Evolutionary conservation across 2,329 filamentous ascomycete species (phyloP), one percentile per base, ranked within the genome.

Genomic region (Esteya vermicola): DNA sequence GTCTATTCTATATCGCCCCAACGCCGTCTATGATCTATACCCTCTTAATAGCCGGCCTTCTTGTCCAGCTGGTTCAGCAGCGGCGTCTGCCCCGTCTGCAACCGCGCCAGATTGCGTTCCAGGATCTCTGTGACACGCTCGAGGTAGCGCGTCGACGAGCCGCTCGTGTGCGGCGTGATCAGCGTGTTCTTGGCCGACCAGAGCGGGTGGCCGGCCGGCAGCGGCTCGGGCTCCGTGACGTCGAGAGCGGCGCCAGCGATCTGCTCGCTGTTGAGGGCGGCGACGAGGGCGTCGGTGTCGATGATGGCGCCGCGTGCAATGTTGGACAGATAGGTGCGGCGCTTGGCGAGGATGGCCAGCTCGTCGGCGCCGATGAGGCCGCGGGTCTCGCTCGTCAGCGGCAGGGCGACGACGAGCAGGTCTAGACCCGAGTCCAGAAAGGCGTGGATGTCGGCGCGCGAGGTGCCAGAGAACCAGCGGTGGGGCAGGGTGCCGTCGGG

Each of bases 171-270:
- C n/a, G 68, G 68, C 20, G 66, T 68, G 34, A 89, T 70, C 38
- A 79, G 69, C 14, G 80, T 64, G 55, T 86, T 85, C 44, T 72
- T 71, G 14, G 78, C 63, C 21, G 63, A 68, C 82, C 82, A 89
- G 37, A 89, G 59, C 46, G 72, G 68, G 52, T 82, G 74, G 4
- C 78, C 72, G 3, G 64, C 57, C 0, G 81, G 81, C 46, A 89
- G 54, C 0, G 84, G 84, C 55, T 89, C 84, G 0, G 83, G 83
- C 44, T 88, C 81, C 2, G 82, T 81, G 1, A 89, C 83, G 53
- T 88, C 83, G 33, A 89, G 58, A 2, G 81, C 81, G 0, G 83
- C 84, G 23, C 83, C 83, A 4, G 46, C 46, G 31, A 68, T 57
- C 9, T 86, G 58, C 0, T 80, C 78, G 2, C 62, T 61, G 16